Percentiles rank a stretch among this genome's conserved stretches.
phyloP scores from a whole-genome alignment of 257 asterid genomes.

The Nicotiana attenuata region DNA sequence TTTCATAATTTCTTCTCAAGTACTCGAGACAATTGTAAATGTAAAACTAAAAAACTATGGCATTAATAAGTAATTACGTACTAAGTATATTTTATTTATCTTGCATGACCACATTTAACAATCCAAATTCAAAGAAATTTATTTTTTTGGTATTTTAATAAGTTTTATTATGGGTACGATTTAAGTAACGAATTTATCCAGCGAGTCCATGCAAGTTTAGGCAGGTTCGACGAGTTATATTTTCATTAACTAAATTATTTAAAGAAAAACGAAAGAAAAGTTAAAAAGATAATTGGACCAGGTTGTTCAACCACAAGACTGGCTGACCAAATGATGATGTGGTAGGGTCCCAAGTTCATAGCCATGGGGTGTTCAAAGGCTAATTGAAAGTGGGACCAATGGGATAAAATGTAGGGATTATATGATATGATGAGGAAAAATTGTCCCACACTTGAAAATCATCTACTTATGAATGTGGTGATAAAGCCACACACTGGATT shows the following conservation, averaged over 20 bases:
- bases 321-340: conserved; percentile 17
- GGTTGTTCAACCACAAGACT: not conserved
- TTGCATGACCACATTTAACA: no score
- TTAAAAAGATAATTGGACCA: not conserved
- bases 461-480: conserved; percentile 31
- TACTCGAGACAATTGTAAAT: not conserved
- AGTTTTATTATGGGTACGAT: no score
- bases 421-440: not conserved
- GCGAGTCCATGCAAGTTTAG: no score
- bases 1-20: conserved; percentile 2
- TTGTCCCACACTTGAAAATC: conserved; percentile 22
- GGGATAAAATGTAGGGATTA: not conserved
- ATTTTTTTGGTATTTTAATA: no score
- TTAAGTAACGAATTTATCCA: no score
- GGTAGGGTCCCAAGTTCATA: conserved; percentile 13
- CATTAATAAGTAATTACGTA: not conserved
- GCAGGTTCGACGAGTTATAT: no score
- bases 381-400: conserved; percentile 4
- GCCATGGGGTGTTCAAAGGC: conserved; percentile 9
- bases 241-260: not conserved
- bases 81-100: no score
- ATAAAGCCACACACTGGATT: conserved; percentile 45
- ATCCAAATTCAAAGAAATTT: no score
- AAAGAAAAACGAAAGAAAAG: not conserved
- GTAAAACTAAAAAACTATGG: not conserved